Conservation (phyloP, 495 filamentous ascomycete species). For the Hypoxylon intermedium region DNA sequence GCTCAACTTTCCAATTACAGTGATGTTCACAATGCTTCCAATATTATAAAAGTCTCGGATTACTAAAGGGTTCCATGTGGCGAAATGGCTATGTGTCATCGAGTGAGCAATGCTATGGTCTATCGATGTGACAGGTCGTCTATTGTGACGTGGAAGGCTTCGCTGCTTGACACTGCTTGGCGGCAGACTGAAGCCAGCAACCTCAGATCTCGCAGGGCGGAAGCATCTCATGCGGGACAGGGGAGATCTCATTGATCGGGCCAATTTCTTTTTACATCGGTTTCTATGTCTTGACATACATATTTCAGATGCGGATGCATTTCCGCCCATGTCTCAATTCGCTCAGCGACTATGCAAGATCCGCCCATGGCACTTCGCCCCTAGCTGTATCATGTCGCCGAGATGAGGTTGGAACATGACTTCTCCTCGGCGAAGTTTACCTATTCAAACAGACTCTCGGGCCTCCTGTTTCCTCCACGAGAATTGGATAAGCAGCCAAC, state of each 20-base stretch:
- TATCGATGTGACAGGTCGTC: constrained; percentile 35
- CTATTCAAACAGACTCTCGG: constrained; percentile 7
- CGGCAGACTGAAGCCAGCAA: constrained; percentile 10
- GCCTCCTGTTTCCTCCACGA: constrained; percentile 4
- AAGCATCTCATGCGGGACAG: constrained; percentile 15
- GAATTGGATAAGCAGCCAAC: constrained; percentile 13
- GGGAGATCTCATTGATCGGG: constrained; percentile 20
- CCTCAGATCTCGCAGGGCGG: constrained; percentile 10
- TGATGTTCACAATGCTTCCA: background rate
- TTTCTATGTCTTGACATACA: background rate
- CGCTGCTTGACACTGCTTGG: background rate
- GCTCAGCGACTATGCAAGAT: constrained; percentile 26
- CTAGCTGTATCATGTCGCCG: background rate
- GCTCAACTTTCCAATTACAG: too few species aligned
- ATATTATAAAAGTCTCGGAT: background rate
- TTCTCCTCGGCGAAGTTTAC: background rate
- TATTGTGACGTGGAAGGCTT: constrained; percentile 13
- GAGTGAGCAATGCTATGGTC: too few species aligned
- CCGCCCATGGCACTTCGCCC: constrained; percentile 8
- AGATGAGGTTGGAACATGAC: background rate
- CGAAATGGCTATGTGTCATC: too few species aligned
- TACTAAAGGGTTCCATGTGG: too few species aligned
- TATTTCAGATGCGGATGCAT: constrained; percentile 16
- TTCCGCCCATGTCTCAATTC: constrained; percentile 25
- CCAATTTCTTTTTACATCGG: constrained; percentile 16